phyloP scores from a whole-genome alignment of 441 rosid genomes.

The Capsella rubella region DNA sequence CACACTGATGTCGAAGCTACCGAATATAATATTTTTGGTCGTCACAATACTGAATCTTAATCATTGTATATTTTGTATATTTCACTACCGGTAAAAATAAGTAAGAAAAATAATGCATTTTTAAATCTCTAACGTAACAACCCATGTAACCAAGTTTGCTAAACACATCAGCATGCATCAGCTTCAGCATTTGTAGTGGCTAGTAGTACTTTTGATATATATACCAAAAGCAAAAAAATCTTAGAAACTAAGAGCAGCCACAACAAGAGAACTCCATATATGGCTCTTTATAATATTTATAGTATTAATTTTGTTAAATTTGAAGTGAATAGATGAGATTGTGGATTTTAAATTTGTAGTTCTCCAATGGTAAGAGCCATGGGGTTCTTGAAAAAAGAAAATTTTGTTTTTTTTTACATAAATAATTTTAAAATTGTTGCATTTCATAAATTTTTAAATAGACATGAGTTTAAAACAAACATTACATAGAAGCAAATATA shows the following conservation, averaged over 20 bases:
- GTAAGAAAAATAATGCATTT: not conserved
- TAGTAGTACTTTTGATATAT: not conserved
- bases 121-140: not conserved
- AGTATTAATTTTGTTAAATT: too few relatives aligned
- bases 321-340: too few relatives aligned
- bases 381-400: too few relatives aligned
- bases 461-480: too few relatives aligned
- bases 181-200: constrained; percentile 5
- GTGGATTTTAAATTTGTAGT: too few relatives aligned
- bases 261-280: too few relatives aligned
- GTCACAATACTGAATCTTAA: constrained; percentile 29
- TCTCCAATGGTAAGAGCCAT: too few relatives aligned
- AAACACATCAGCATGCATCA: constrained; percentile 6
- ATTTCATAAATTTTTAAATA: too few relatives aligned
- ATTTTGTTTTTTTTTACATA: too few relatives aligned
- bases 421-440: too few relatives aligned
- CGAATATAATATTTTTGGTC: constrained; percentile 13
- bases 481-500: too few relatives aligned
- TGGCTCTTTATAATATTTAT: too few relatives aligned
- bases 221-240: not conserved
- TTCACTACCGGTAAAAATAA: not conserved
- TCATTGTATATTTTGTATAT: constrained; percentile 9
- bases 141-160: constrained; percentile 1
- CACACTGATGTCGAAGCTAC: constrained; percentile 46
- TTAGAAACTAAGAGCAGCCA: not conserved